Evolutionary conservation across 164 flowering plant genomes (phyloP).

Genomic region (Macadamia integrifolia): DNA sequence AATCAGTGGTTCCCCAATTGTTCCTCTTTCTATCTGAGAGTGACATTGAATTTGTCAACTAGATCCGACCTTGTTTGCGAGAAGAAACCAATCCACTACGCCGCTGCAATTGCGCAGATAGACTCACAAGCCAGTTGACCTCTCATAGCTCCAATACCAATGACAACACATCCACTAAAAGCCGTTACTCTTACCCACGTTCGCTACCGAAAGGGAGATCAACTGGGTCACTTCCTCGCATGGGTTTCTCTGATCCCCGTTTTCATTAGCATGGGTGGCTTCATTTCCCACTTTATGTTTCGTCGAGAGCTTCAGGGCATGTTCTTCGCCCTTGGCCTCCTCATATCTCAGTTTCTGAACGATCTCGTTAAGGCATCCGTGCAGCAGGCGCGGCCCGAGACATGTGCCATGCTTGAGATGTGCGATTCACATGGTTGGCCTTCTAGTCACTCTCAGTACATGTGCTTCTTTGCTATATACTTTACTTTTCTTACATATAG

Average conservation of each 20-base stretch:
- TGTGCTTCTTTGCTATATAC: conserved; percentile 84
- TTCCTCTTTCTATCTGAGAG: too few species aligned
- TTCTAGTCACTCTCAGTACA: conserved; percentile 85
- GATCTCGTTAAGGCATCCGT: conserved; percentile 61
- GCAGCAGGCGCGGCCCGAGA: conserved; percentile 76
- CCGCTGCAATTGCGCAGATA: too few species aligned
- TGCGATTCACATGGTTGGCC: conserved; percentile 99
- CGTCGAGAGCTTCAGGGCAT: conserved; percentile 83
- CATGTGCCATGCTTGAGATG: conserved; percentile 67
- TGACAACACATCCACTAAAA: conserved; percentile 37
- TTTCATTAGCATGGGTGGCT: conserved; percentile 81
- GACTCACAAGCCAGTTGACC: neutral
- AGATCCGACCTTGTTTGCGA: too few species aligned
- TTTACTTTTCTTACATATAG: conserved; percentile 42
- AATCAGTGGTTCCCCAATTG: too few species aligned
- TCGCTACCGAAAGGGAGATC: conserved; percentile 67
- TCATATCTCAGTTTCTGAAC: conserved; percentile 71
- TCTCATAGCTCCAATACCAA: neutral
- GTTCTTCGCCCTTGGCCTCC: conserved; percentile 71
- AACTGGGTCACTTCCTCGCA: conserved; percentile 72
- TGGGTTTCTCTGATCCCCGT: conserved; percentile 90
- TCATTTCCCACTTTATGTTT: conserved; percentile 72
- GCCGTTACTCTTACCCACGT: conserved; percentile 87
- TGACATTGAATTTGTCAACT: too few species aligned
- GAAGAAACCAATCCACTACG: too few species aligned